Evolutionary conservation across 148 eudicot species (phyloP).

Genomic region (Dianthus caryophyllus): DNA sequence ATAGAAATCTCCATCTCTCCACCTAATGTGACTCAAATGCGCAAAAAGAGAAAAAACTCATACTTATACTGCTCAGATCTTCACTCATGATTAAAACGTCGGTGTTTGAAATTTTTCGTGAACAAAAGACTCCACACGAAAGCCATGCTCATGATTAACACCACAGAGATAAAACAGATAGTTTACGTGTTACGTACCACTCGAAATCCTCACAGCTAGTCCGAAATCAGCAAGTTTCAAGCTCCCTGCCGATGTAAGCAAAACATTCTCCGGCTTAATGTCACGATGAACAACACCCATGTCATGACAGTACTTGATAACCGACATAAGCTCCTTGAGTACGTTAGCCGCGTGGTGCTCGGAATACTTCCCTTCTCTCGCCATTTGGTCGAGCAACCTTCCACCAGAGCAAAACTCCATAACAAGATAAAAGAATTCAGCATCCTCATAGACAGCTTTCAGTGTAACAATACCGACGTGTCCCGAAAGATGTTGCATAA

Average conservation of each 20-base stretch:
- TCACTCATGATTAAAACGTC: background rate
- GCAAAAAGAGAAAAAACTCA: background rate
- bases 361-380: slow-evolving; percentile 41
- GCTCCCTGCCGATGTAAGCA: slow-evolving; percentile 50
- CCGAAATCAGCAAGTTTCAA: slow-evolving; percentile 82
- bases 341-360: slow-evolving; percentile 58
- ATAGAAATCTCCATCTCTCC: background rate
- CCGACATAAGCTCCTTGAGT: slow-evolving; percentile 52
- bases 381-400: slow-evolving; percentile 66
- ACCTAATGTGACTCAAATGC: background rate
- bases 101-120: background rate
- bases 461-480: slow-evolving; percentile 48
- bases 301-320: slow-evolving; percentile 68
- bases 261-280: slow-evolving; percentile 71
- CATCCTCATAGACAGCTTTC: slow-evolving; percentile 68
- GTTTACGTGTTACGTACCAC: slow-evolving; percentile 28
- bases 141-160: background rate
- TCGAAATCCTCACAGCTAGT: slow-evolving; percentile 46
- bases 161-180: background rate
- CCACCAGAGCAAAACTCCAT: slow-evolving; percentile 79
- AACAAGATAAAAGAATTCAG: slow-evolving; percentile 51
- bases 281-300: slow-evolving; percentile 83
- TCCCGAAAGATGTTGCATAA: slow-evolving; percentile 58
- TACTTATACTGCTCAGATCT: background rate
- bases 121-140: background rate